Conservation (phyloP, 495 filamentous ascomycete species). For the Massariosphaeria phaeospora region DNA sequence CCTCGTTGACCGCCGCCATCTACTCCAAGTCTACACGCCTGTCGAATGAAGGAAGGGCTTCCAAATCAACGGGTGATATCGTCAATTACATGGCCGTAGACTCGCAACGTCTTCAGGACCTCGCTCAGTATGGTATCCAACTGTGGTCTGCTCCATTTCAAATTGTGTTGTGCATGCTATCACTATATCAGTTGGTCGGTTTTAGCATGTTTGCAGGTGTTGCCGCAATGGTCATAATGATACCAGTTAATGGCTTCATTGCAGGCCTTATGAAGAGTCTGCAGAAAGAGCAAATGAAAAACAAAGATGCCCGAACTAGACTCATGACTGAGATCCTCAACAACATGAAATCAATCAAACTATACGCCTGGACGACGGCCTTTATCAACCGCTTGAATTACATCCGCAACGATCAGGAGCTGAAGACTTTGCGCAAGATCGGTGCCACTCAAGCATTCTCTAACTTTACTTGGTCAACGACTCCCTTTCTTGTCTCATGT, state of each 20-base stretch:
- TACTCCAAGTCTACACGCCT: slow-evolving; percentile 86
- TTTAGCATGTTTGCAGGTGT: slow-evolving; percentile 95
- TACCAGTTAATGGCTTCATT: slow-evolving; percentile 91
- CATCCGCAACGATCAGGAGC: slow-evolving; percentile 89
- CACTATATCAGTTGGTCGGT: slow-evolving; percentile 89
- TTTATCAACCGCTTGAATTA: slow-evolving; percentile 97
- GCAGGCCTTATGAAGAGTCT: slow-evolving; percentile 89
- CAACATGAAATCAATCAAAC: slow-evolving; percentile 99
- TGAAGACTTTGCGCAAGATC: slow-evolving; percentile 93
- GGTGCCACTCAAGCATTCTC: slow-evolving; percentile 88
- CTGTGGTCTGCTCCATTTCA: slow-evolving; percentile 96
- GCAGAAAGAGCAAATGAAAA: slow-evolving; percentile 97
- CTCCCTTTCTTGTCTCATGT: slow-evolving; percentile 96
- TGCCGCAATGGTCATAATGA: slow-evolving; percentile 94
- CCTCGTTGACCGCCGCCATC: slow-evolving; percentile 79
- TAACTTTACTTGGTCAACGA: slow-evolving; percentile 99
- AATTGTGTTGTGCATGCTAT: slow-evolving; percentile 90
- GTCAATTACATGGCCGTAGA: slow-evolving; percentile 99
- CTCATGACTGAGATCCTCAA: slow-evolving; percentile 97
- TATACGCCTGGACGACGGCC: slow-evolving; percentile 94
- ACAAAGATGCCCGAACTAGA: slow-evolving; percentile 90
- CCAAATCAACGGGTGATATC: slow-evolving; percentile 94
- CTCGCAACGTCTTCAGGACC: slow-evolving; percentile 86
- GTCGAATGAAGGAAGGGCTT: slow-evolving; percentile 85
- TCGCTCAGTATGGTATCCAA: slow-evolving; percentile 92